Base-by-base conservation (phyloP, 305 asterid species). In the Caryopteris hybrid region DNA sequence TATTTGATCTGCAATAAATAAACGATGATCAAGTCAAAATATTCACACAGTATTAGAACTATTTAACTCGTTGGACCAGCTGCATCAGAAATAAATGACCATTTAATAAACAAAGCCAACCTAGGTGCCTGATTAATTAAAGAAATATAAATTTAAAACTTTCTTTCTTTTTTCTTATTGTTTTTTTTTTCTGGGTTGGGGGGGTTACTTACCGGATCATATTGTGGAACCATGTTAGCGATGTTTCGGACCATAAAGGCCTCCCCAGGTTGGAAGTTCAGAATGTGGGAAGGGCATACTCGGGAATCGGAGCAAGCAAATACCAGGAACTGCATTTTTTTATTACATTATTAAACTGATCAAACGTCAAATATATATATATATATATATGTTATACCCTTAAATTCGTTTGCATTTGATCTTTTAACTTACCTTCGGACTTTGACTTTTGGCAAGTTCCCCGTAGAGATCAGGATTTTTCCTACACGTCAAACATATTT, bases 191-290 rank as follows among this genome's bases (percentile, higher is more conserved):
- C n/a, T n/a, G n/a, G n/a, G n/a, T n/a, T n/a, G n/a, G n/a, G 22
- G n/a, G 23, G 42, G 36, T 31, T 27, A 27, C 6, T 39, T 71
- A 88, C 97, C 97, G 16, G 74, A 55, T 92, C 93, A 81, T 41
- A 86, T 36, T 97, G 95, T 29, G 98, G 98, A 65, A 92, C 97
- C 98, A 90, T 86, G 86, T 84, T 92, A 14, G 98, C 98, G 18
- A 92, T 86, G 83, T 92, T 92, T 27, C 98, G 78, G 68, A 92
- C 91, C 62, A 92, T 58, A 74, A 92, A 92, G 41, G 97, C 98
- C 66, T 92, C 98, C 29, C 98, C 98, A 0, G 98, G 97, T 72
- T 86, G 88, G 62, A 90, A 90, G 59, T 86, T 83, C 52, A 92
- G 93, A 33, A 92, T 66, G 78, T 85, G 93, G 3, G 98, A 90